Conservation (phyloP, 2,329 filamentous ascomycete species). For the Pestalotiopsis sp. region DNA sequence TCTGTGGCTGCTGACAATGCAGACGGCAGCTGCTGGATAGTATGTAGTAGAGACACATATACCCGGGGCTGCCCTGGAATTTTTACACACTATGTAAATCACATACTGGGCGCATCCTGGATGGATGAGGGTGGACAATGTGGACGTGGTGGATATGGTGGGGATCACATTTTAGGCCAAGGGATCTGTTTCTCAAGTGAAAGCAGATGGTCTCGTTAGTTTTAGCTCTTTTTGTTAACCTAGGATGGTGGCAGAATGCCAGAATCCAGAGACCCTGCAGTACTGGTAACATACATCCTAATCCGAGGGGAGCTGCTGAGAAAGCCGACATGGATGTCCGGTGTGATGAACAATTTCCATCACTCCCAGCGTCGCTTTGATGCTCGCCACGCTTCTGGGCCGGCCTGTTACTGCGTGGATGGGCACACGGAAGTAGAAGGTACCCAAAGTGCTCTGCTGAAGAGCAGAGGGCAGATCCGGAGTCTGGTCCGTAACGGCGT, state of each 20-base stretch:
- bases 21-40: not conserved
- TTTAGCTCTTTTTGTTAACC: not conserved
- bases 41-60: not conserved
- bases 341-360: conserved; percentile 1
- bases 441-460: not conserved
- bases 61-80: not conserved
- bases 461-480: not conserved
- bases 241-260: not conserved
- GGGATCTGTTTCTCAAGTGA: not conserved
- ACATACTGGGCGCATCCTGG: not conserved
- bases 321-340: not conserved
- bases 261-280: not conserved
- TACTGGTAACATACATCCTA: not conserved
- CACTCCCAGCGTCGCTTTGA: conserved; percentile 1
- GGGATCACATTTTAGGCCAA: not conserved
- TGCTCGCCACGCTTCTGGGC: not conserved
- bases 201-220: no score
- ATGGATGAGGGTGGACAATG: not conserved
- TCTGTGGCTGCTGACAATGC: not conserved
- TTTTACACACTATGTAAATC: not conserved
- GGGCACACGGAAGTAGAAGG: conserved; percentile 10
- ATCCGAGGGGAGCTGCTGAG: not conserved
- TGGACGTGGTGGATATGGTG: conserved; percentile 2
- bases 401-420: not conserved
- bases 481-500: not conserved